Base-by-base conservation (phyloP, 768 basidiomycete genomes). In the Hypholoma sublateritium region DNA sequence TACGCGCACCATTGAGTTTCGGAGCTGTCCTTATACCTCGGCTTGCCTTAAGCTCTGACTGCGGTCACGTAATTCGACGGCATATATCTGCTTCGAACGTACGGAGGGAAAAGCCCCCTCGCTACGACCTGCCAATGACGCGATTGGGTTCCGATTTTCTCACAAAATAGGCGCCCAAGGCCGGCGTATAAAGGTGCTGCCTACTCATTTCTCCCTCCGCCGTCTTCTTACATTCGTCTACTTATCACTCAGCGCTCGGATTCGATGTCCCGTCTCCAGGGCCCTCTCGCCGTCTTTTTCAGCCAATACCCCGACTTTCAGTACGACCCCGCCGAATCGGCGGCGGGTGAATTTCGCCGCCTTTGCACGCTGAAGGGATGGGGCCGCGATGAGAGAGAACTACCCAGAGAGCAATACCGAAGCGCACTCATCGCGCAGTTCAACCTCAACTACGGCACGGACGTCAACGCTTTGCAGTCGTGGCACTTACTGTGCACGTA, bases 361-460 rank as follows among this genome's bases (percentile, higher is more conserved):
- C 56, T 74, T 16, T 60, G 62, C 28, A 21, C 42, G 1, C 2
- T 47, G 4, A 50, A 56, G 2, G 24, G 24, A 8, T 70, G 69
- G 70, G 39, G 45, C 1, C 14, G 39, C 14, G 44, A 59, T 4
- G 56, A 59, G 0, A 44, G 52, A 0, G 37, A 65, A 2, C 35
- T 57, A 0, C 69, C 69, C 4, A 59, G 58, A 17, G 42, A 66
- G 0, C 37, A 16, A 0, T 71, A 70, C 59, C 58, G 66, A 39
- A 49, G 60, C 43, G 75, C 69, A 1, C 45, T 76, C 32, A 69
- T 65, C 0, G 19, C 47, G 35, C 62, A 69, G 17, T 77, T 76
- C 63, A 72, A 71, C 34, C 22, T 14, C 1, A 67, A 56, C 1
- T 77, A 69, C 28, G 74, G 74, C 0, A 71, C 56, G 4, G 66